Conservation (phyloP, 192 early-diverging fungal genomes). For the Entophlyctis helioformis region DNA sequence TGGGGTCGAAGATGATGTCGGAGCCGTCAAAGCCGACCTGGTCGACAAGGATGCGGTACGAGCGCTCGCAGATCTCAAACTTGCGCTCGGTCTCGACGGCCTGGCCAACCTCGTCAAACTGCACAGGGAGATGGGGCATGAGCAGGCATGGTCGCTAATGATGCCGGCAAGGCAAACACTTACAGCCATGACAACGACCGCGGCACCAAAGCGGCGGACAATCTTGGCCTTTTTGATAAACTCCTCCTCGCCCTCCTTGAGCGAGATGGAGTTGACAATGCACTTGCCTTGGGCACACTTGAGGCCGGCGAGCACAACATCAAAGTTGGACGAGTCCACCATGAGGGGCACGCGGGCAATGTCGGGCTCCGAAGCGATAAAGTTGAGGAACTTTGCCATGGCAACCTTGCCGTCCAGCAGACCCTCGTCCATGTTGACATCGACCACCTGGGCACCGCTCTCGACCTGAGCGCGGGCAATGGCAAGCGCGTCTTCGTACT, state of each 20-base stretch:
- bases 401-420: constrained; percentile 88
- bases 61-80: constrained; percentile 78
- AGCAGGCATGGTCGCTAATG: background rate
- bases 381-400: constrained; percentile 89
- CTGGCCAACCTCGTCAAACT: constrained; percentile 90
- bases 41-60: constrained; percentile 79
- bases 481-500: constrained; percentile 87
- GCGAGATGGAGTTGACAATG: constrained; percentile 92
- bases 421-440: constrained; percentile 95
- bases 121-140: background rate
- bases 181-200: constrained; percentile 91
- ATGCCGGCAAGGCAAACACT: too few relatives aligned
- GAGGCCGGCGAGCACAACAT: constrained; percentile 87
- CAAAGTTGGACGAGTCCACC: constrained; percentile 97
- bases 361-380: constrained; percentile 89
- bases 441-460: constrained; percentile 88
- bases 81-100: constrained; percentile 76
- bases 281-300: constrained; percentile 96
- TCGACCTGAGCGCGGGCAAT: constrained; percentile 92
- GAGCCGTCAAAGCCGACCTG: constrained; percentile 72
- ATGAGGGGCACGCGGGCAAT: constrained; percentile 80
- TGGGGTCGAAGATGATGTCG: constrained; percentile 83
- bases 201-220: constrained; percentile 83
- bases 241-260: constrained; percentile 90
- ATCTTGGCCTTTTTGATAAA: constrained; percentile 85